Evolutionary conservation across 2,329 filamentous ascomycete genomes (phyloP), one percentile per base, ranked within the genome.

Genomic region (Penicillium crustosum): DNA sequence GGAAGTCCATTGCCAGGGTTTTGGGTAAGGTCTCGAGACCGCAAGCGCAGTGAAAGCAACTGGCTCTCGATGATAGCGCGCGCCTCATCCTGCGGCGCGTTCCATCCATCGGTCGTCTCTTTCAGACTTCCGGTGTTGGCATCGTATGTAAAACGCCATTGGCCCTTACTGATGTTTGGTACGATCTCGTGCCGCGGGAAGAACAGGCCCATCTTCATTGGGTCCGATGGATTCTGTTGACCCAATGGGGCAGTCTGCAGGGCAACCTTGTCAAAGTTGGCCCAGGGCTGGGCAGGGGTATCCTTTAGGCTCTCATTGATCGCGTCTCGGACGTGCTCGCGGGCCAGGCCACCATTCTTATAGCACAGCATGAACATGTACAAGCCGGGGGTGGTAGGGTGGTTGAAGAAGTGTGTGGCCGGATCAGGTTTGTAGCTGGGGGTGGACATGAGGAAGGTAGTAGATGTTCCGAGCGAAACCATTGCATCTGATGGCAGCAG

Each of bases 311-410:
- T 70, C 55, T 76, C 67, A 61, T 91, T 89, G 52, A 97, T 85
- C 0, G 85, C 82, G 71, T 99, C 91, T 54, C 94, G 89, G 61
- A 97, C 86, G 68, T 90, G 87, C 73, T 99, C 94, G 44, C 94
- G 89, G 2, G 94, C 93, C 1, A 97, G 86, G 2, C 92, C 92
- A 66, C 94, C 94, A 77, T 99, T 99, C 78, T 97, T 97, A 82
- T 97, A 99, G 82, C 94, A 99, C 36, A 99, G 86, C 94, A 99
- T 99, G 78, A 99, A 97, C 94, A 99, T 97, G 83, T 96, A 97
- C 59, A 97, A 84, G 1, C 90, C 91, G 0, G 87, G 80, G 0
- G 91, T 96, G 44, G 92, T 94, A 1, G 94, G 94, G 76, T 97
- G 93, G 79, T 97, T 96, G 85, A 97, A 95, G 82, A 97, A 96